A percentile compares a stretch with the other conserved stretches of the same genome.
phyloP scores from a whole-genome alignment of 2,329 filamentous ascomycete genomes.

The Colletotrichum viniferum region DNA sequence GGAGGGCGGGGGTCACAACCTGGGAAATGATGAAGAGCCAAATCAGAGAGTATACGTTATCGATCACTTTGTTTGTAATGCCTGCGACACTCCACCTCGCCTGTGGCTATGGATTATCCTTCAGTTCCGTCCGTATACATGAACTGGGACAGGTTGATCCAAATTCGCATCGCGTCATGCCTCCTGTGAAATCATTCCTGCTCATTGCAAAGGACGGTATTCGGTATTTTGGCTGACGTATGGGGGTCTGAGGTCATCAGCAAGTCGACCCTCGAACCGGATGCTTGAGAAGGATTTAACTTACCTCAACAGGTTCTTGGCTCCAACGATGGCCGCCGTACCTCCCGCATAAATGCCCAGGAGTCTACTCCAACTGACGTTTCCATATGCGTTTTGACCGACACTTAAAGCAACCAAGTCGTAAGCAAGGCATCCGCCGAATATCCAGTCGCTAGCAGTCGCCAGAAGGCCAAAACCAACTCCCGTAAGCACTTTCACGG shows the following conservation, averaged over 20 bases:
- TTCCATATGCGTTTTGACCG: conserved; percentile 51
- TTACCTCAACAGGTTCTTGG: conserved; percentile 57
- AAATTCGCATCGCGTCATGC: not conserved
- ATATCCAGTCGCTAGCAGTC: conserved; percentile 61
- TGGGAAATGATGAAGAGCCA: not conserved
- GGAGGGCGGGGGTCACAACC: not conserved
- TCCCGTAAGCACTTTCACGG: conserved; percentile 57
- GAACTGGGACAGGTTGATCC: not conserved
- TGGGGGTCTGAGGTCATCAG: not conserved
- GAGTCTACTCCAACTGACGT: conserved; percentile 52
- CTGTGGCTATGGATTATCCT: not conserved
- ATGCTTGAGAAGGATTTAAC: not conserved
- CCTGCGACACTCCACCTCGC: not conserved
- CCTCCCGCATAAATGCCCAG: conserved; percentile 55
- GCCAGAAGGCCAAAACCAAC: conserved; percentile 55
- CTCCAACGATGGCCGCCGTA: conserved; percentile 55
- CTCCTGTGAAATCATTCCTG: not conserved
- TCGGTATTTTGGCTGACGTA: not conserved
- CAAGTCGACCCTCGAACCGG: not conserved
- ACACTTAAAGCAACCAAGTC: conserved; percentile 59
- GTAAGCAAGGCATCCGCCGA: conserved; percentile 63
- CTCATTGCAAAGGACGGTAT: not conserved
- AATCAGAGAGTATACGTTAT: not conserved
- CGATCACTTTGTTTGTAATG: not conserved
- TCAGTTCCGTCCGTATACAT: too few relatives aligned